phyloP scores from a whole-genome alignment of 352 stramenopile species.

The Aphanomyces invadans region DNA sequence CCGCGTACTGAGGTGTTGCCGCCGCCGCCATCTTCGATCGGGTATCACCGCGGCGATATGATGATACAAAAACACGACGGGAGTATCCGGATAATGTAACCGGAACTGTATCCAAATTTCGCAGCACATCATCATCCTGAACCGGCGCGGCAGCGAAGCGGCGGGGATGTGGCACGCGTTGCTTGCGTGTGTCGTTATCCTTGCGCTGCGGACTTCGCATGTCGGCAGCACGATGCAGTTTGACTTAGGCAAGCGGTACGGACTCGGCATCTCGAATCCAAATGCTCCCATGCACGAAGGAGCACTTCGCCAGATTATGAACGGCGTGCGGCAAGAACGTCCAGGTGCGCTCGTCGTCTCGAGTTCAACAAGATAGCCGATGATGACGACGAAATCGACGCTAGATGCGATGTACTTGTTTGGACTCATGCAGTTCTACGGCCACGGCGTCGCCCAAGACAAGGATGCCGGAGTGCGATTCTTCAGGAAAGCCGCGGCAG shows the following conservation, averaged over 20 bases:
- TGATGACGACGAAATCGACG: too few relatives aligned
- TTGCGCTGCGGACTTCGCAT: neutral
- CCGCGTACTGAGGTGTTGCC: conserved; percentile 1
- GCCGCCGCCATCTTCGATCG: neutral
- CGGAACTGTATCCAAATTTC: neutral
- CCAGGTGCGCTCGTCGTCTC: neutral
- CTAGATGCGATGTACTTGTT: conserved; percentile 17
- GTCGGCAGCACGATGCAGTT: neutral
- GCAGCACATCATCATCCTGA: neutral
- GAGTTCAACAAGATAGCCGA: too few relatives aligned
- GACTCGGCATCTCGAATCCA: neutral
- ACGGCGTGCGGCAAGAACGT: conserved; percentile 12
- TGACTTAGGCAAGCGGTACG: conserved; percentile 7
- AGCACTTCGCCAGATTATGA: conserved; percentile 6
- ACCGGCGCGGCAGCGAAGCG: neutral
- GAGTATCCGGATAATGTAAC: neutral
- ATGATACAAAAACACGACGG: neutral
- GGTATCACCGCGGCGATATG: neutral
- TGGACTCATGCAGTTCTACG: conserved; percentile 22
- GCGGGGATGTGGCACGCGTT: neutral
- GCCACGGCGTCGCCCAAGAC: conserved; percentile 10
- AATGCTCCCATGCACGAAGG: conserved; percentile 7
- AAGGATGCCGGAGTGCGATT: conserved; percentile 5
- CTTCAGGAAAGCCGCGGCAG: neutral
- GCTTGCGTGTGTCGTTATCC: neutral